Base-by-base conservation (phyloP, 768 basidiomycete genomes). In the Russula griseocarnosa region DNA sequence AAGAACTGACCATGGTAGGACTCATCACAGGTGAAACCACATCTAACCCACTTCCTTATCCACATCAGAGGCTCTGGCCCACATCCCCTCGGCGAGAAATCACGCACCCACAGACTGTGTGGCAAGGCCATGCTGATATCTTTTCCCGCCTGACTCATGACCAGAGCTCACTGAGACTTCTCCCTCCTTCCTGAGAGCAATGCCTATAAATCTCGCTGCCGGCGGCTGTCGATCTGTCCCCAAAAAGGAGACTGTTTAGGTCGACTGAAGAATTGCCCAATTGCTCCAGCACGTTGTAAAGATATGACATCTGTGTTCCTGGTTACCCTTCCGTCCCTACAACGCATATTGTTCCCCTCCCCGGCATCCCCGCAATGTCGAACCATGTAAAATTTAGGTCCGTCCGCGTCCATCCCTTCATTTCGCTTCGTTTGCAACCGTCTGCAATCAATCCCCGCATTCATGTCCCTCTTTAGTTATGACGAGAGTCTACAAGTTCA, bases 201-300 rank as follows among this genome's bases (percentile, higher is more conserved):
- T 5, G 28, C 18, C 14, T 14, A 3, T 30, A 13, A 22, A 60
- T 44, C 18, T 44, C 38, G 11, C n/a, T 52, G 11, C 56, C 30
- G 42, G 42, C 24, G 28, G 56, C 30, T 42, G 61, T 50, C 58
- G 26, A 38, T 30, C 26, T 52, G 51, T 20, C 6, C 42, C 46
- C 50, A n/a, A 63, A 63, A 58, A 51, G 56, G 62, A 32, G 52
- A 42, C 10, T 50, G 34, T 58, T 63, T 58, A 63, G 55, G 61
- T 52, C 40, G 28, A 49, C 55, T 26, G 14, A 30, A 51, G 52
- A 22, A 53, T 13, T 26, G 10, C 40, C 49, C 36, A 50, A 26
- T 16, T 14, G 5, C 20, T 42, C 42, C 7, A 42, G 8, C 42
- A 20, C 20, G 40, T 42, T 42, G 42, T 20, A 42, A 42, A 11